A percentile compares a stretch with the other conserved stretches of the same genome.
Evolutionary conservation across 331 rosid genomes (phyloP).

Genomic region (Erythrophleum ivorense): DNA sequence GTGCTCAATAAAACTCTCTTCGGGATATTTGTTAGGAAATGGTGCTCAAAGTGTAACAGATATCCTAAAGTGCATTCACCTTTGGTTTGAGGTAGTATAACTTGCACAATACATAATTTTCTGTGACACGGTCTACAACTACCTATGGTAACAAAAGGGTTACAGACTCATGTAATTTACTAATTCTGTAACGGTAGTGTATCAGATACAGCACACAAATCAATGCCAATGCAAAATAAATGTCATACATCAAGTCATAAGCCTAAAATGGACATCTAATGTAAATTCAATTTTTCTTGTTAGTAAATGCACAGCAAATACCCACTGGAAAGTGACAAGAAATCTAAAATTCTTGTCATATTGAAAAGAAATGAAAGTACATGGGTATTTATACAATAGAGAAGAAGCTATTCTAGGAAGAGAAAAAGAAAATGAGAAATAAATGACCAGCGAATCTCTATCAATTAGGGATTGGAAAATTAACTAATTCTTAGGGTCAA

Average conservation of each 20-base stretch:
- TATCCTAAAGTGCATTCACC: neutral
- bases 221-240: neutral
- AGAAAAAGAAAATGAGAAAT: too few species aligned
- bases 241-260: neutral
- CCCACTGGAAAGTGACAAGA: neutral
- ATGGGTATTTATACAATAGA: too few species aligned
- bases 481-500: too few species aligned
- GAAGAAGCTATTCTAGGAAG: too few species aligned
- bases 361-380: too few species aligned
- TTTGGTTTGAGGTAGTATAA: neutral
- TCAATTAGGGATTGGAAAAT: too few species aligned
- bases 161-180: neutral
- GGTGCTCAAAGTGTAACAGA: neutral
- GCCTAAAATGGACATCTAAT: conserved; percentile 6
- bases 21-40: neutral
- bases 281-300: neutral
- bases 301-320: neutral
- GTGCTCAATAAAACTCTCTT: neutral
- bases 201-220: neutral
- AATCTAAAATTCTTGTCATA: too few species aligned
- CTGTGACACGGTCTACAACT: neutral
- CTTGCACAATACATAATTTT: neutral
- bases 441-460: too few species aligned
- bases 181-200: neutral
- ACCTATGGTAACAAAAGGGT: neutral